Evolutionary conservation across 129 eudicot genomes (phyloP).

Genomic region (Scalesia atractyloides): DNA sequence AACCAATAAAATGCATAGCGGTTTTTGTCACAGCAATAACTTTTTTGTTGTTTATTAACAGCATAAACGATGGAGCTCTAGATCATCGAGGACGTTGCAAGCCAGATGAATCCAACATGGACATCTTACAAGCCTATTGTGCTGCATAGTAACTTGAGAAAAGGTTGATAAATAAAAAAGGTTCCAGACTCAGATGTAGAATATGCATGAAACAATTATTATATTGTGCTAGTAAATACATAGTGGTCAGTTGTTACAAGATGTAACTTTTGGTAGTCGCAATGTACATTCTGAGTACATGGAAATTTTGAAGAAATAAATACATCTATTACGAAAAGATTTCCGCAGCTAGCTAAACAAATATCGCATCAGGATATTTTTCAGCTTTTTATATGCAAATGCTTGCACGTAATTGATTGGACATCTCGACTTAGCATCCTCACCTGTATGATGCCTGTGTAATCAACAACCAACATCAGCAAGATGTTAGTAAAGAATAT

Average conservation of each 20-base stretch:
- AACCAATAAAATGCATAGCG: not conserved
- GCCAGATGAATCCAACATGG: conserved; percentile 38
- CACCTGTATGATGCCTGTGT: conserved; percentile 36
- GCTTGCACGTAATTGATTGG: conserved; percentile 15
- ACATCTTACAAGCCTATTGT: conserved; percentile 33
- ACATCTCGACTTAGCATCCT: conserved; percentile 18
- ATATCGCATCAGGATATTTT: not conserved
- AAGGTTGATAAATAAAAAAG: conserved; percentile 18
- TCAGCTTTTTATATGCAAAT: not conserved
- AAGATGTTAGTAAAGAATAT: not conserved
- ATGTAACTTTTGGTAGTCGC: conserved; percentile 25
- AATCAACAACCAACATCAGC: conserved; percentile 1
- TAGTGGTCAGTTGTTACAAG: conserved; percentile 35
- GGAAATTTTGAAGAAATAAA: conserved; percentile 20
- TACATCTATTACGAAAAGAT: not conserved
- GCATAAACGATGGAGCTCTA: conserved; percentile 28
- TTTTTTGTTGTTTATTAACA: conserved; percentile 52
- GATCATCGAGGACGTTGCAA: conserved; percentile 23
- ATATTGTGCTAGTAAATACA: conserved; percentile 31
- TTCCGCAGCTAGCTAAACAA: conserved; percentile 4
- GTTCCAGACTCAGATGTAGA: not conserved
- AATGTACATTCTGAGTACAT: conserved; percentile 33
- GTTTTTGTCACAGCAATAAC: not conserved
- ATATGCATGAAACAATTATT: not conserved
- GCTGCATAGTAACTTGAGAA: conserved; percentile 34